phyloP scores from a whole-genome alignment of 179 eudicot genomes.

The Spinacia oleracea region DNA sequence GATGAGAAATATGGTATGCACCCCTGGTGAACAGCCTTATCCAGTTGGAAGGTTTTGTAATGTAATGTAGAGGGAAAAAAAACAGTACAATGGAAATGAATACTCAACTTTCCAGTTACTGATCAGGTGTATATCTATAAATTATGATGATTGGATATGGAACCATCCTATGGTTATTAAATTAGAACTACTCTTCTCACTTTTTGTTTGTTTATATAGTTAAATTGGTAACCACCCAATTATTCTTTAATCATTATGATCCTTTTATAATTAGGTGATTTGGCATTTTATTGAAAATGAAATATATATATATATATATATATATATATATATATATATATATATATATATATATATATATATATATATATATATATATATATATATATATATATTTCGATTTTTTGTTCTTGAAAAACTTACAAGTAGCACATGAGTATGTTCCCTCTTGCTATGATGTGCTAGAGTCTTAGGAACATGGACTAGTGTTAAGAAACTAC shows the following conservation, averaged over 20 bases:
- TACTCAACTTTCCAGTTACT: constrained; percentile 18
- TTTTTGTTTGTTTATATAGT: neutral
- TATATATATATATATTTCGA: too few relatives aligned
- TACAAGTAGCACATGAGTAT: neutral
- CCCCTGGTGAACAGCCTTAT: constrained; percentile 21
- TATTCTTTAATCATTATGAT: neutral
- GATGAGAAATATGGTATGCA: constrained; percentile 23
- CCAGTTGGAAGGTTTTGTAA: constrained; percentile 27
- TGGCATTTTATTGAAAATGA: too few relatives aligned
- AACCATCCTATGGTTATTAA: neutral
- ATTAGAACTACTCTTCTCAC: constrained; percentile 1
- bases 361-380: too few relatives aligned
- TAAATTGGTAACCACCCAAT: neutral
- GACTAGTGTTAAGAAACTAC: too few relatives aligned
- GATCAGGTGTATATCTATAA: constrained; percentile 12
- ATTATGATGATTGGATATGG: constrained; percentile 13
- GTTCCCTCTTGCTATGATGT: neutral
- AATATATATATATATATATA: too few relatives aligned
- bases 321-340: too few relatives aligned
- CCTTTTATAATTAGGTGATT: neutral
- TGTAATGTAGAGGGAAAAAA: constrained; percentile 21
- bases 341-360: too few relatives aligned
- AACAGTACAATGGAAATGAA: constrained; percentile 21
- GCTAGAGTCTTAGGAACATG: neutral
- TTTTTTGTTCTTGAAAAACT: too few relatives aligned